Evolutionary conservation across 768 basidiomycete species (phyloP), one percentile per base, ranked within the genome.

Genomic region (Kwoniella europaea): DNA sequence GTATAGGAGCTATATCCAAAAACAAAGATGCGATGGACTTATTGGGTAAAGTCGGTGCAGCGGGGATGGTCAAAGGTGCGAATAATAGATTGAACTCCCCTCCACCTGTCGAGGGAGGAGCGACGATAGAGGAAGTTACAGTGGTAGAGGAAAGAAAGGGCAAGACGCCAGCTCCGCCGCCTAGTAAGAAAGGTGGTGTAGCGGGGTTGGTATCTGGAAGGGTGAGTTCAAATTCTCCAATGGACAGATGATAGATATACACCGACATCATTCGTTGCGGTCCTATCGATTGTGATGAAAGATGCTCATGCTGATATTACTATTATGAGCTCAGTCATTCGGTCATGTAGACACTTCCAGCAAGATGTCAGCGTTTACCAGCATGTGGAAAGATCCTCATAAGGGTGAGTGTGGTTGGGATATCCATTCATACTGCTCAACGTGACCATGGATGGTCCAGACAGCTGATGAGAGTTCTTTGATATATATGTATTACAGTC

Each of bases 311-410:
- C 35, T 35, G 7, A 35, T 35, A 35, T 35, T 35, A 35, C 35
- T 35, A 35, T 35, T 1, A 35, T 35, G 35, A 35, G 35, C 6
- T 16, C 52, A 76, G 73, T 61, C 70, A 13, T 76, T 76, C 58
- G 75, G 75, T 13, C 75, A 76, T 43, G 75, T 76, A 18, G 75
- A 76, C 53, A 76, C 75, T 0, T 73, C 72, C 18, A 69, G 67
- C 27, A 71, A 69, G 41, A 76, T 76, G 76, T 67, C 63, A 29
- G 71, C 76, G 1, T 75, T 77, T 53, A 77, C 73, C 10, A 71
- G 69, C 55, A 77, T 77, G 76, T 77, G 74, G 74, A 75, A 73
- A 52, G 76, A 77, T 65, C 74, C 76, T 24, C 68, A 75, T 50
- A 77, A 77, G 57, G 71, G 68, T 71, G 53, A 27, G 74, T 68